Evolutionary conservation across 768 basidiomycete species (phyloP).

Genomic region (Lentinula sp.): DNA sequence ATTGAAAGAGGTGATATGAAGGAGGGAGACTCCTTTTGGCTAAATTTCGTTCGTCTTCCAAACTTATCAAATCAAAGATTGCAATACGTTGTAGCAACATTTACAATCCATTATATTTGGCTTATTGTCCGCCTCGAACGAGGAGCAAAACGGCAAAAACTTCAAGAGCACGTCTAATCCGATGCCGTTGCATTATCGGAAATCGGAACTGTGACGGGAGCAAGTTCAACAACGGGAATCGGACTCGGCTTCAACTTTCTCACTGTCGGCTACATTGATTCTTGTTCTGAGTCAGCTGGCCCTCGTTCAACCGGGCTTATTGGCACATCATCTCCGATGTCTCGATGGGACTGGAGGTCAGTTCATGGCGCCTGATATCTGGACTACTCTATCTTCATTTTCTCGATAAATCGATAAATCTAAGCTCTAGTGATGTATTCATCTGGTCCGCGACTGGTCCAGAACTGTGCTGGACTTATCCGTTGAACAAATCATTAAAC

Average conservation of each 20-base stretch:
- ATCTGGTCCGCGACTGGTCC: neutral
- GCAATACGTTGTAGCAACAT: neutral
- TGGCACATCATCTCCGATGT: neutral
- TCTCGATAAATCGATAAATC: no score
- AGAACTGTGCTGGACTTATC: neutral
- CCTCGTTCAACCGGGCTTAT: neutral
- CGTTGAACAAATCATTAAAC: neutral
- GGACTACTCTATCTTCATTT: no score
- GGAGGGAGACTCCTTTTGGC: neutral
- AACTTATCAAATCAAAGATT: neutral
- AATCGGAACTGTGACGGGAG: neutral
- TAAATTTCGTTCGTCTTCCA: neutral
- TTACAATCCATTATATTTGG: neutral
- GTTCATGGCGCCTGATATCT: no score
- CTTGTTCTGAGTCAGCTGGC: neutral
- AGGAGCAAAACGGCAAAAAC: neutral
- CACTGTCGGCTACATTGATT: neutral
- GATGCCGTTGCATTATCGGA: neutral
- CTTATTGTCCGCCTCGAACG: neutral
- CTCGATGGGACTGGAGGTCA: neutral
- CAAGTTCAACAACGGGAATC: neutral
- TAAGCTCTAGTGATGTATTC: neutral
- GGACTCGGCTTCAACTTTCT: neutral
- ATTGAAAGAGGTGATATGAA: neutral
- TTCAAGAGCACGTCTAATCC: neutral